Conservation (phyloP, 495 filamentous ascomycete genomes). For the Talaromyces nanjingensis region DNA sequence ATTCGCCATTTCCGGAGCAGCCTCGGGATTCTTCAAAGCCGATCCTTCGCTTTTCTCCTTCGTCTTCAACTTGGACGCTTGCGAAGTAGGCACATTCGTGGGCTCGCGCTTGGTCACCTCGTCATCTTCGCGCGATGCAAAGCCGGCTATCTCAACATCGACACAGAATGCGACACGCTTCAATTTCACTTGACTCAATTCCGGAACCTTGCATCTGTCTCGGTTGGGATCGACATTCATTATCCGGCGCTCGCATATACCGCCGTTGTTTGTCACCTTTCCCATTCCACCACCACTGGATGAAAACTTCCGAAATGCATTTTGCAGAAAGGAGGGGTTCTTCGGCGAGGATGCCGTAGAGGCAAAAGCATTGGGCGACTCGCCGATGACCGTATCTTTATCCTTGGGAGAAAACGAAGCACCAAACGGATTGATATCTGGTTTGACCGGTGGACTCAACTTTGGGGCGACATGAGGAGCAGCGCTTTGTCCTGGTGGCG, state of each 20-base stretch:
- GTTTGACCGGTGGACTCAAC: conserved; percentile 31
- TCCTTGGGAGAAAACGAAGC: conserved; percentile 51
- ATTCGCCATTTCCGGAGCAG: conserved; percentile 52
- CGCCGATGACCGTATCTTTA: conserved; percentile 45
- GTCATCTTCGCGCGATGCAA: conserved; percentile 41
- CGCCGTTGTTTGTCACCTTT: conserved; percentile 45
- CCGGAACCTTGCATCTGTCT: conserved; percentile 70
- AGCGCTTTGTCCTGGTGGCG: conserved; percentile 36
- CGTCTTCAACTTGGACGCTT: conserved; percentile 53
- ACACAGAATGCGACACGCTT: conserved; percentile 90
- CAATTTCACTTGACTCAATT: conserved; percentile 73
- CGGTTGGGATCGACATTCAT: conserved; percentile 79
- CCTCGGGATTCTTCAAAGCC: conserved; percentile 52
- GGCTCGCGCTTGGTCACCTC: conserved; percentile 13
- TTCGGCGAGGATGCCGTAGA: conserved; percentile 52
- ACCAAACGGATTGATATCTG: conserved; percentile 41
- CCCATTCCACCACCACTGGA: conserved; percentile 47
- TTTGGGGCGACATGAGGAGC: conserved; percentile 36
- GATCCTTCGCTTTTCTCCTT: conserved; percentile 58
- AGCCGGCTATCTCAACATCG: conserved; percentile 90
- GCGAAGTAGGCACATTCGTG: conserved; percentile 38
- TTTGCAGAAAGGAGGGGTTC: conserved; percentile 70
- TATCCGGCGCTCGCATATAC: conserved; percentile 62
- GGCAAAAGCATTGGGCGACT: conserved; percentile 52
- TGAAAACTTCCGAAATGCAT: conserved; percentile 71